phyloP scores from a whole-genome alignment of 176 grass and related monocot species.

The Miscanthus lutarioriparius region DNA sequence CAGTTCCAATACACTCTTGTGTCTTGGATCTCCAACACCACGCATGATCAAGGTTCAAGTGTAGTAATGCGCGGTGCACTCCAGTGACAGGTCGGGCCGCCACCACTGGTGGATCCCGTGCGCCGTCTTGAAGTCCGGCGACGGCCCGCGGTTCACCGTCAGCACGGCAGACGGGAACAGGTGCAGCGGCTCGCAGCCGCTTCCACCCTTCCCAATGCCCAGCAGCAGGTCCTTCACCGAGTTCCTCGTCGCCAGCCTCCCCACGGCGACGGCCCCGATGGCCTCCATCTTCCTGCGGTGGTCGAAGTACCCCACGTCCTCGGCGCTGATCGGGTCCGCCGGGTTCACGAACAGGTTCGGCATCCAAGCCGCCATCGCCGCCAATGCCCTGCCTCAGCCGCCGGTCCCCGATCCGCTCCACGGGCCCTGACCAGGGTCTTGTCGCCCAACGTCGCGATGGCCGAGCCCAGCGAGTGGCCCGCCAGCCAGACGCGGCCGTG shows the following conservation, averaged over 20 bases:
- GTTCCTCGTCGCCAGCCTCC: slow-evolving; percentile 66
- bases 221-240: slow-evolving; percentile 68
- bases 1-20: no score
- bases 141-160: slow-evolving; percentile 55
- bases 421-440: slow-evolving; percentile 59
- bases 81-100: slow-evolving; percentile 40
- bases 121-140: slow-evolving; percentile 60
- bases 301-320: slow-evolving; percentile 80
- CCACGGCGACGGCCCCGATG: slow-evolving; percentile 59
- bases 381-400: slow-evolving; percentile 56
- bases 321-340: slow-evolving; percentile 55
- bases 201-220: slow-evolving; percentile 40
- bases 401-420: slow-evolving; percentile 65
- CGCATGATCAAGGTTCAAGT: neutral
- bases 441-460: slow-evolving; percentile 55
- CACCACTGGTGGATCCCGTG: slow-evolving; percentile 94
- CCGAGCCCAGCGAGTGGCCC: slow-evolving; percentile 67
- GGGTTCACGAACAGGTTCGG: slow-evolving; percentile 75
- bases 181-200: slow-evolving; percentile 63
- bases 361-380: slow-evolving; percentile 56
- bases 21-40: neutral
- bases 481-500: slow-evolving; percentile 53
- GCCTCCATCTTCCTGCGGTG: slow-evolving; percentile 72
- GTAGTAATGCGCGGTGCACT: slow-evolving; percentile 46
- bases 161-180: slow-evolving; percentile 63